These are phyloP conservation scores for Rhodotorula taiwanensis DNA, from an alignment of 768 basidiomycete genomes.

Conservation along the genomic window DNA sequence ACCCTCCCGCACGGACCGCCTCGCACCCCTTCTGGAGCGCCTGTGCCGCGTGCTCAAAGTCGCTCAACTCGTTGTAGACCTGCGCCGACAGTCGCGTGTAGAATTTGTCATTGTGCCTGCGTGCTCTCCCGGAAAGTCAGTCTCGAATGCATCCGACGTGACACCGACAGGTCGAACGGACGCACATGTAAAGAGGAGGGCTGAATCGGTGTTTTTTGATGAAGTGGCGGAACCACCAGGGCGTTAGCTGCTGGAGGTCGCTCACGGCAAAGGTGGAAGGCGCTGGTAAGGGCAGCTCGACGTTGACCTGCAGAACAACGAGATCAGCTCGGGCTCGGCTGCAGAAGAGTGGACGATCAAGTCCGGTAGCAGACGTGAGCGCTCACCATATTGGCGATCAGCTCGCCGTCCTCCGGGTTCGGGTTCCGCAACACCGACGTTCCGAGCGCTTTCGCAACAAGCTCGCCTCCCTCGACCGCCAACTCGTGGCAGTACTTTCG, in stretches of 20 bases:
- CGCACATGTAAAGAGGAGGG: constrained; percentile 16
- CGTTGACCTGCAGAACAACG: constrained; percentile 26
- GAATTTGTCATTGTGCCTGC: constrained; percentile 13
- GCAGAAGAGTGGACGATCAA: background rate
- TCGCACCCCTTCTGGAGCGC: constrained; percentile 26
- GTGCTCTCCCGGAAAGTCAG: too few species aligned
- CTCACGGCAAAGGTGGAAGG: background rate
- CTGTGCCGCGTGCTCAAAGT: constrained; percentile 14
- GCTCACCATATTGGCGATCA: constrained; percentile 65
- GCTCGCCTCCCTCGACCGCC: constrained; percentile 60
- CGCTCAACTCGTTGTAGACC: constrained; percentile 35
- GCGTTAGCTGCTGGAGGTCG: background rate
- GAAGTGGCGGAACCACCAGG: constrained; percentile 7
- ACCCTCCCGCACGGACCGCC: constrained; percentile 7
- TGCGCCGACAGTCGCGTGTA: constrained; percentile 32
- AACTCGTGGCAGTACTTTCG: constrained; percentile 62
- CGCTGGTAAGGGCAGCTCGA: constrained; percentile 26
- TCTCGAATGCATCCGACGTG: background rate
- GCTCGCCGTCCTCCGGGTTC: constrained; percentile 48
- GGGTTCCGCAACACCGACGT: constrained; percentile 60
- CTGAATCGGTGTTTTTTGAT: constrained; percentile 1
- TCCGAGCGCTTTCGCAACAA: constrained; percentile 56
- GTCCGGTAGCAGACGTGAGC: too few species aligned
- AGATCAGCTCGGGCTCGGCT: background rate
- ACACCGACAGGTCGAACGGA: too few species aligned